A percentile compares a stretch with the other conserved stretches of the same genome.
These are phyloP conservation scores for Kuraishia piskuri DNA, from an alignment of 805 yeast genomes.

Conservation along the genomic window DNA sequence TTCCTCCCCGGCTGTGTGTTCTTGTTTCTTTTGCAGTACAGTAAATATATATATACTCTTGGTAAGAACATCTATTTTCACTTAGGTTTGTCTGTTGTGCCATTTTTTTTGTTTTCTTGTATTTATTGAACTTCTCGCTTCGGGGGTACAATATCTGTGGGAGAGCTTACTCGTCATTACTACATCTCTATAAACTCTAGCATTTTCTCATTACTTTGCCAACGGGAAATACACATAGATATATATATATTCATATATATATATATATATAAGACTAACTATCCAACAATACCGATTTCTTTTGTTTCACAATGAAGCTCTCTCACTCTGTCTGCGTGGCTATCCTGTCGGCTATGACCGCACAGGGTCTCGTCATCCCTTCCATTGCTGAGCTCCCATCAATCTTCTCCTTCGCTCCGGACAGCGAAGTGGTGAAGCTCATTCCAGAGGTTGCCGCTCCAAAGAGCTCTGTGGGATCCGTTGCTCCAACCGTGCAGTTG, in stretches of 20 bases:
- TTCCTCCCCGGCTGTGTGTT: background rate
- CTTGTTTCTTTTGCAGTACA: background rate
- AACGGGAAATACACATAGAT: background rate
- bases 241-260: too few species aligned
- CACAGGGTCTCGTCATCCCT: slow-evolving; percentile 58
- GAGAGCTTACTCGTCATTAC: background rate
- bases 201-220: background rate
- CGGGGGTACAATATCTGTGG: background rate
- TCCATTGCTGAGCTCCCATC: slow-evolving; percentile 12
- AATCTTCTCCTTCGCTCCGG: background rate
- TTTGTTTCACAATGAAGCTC: slow-evolving; percentile 8
- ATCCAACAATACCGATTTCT: background rate
- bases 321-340: slow-evolving; percentile 16
- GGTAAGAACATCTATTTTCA: background rate
- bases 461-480: background rate
- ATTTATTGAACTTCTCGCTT: background rate
- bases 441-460: background rate
- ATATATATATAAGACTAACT: background rate
- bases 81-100: background rate
- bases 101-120: background rate
- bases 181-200: background rate
- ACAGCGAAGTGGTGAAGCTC: background rate
- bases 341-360: slow-evolving; percentile 20
- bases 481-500: slow-evolving; percentile 4
- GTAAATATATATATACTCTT: background rate